phyloP scores from a whole-genome alignment of 805 yeast genomes.

The Torulaspora microellipsoides region DNA sequence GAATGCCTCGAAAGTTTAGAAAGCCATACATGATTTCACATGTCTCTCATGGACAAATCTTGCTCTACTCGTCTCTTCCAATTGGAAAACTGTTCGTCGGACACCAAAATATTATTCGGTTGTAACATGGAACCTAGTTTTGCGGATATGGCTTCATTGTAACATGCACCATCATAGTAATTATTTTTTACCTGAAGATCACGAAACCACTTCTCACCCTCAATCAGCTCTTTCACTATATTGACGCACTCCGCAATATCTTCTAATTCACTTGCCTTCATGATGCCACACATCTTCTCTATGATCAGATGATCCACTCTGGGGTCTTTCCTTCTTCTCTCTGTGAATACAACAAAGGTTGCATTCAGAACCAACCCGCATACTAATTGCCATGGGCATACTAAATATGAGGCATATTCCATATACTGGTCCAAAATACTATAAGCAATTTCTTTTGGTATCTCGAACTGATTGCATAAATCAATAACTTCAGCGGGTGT shows the following conservation, averaged over 20 bases:
- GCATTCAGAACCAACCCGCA: conserved; percentile 64
- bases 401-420: conserved; percentile 48
- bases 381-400: conserved; percentile 63
- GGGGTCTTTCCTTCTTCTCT: conserved; percentile 41
- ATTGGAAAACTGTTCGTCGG: conserved; percentile 30
- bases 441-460: conserved; percentile 51
- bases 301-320: conserved; percentile 47
- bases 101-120: conserved; percentile 28
- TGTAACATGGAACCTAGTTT: conserved; percentile 38
- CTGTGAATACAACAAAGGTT: conserved; percentile 49
- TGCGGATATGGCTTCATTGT: conserved; percentile 22
- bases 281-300: conserved; percentile 47
- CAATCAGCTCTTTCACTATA: conserved; percentile 49
- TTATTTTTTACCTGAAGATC: conserved; percentile 46
- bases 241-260: conserved; percentile 52
- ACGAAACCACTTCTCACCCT: conserved; percentile 58
- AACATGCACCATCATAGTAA: conserved; percentile 30
- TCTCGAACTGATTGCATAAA: conserved; percentile 59
- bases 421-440: conserved; percentile 48
- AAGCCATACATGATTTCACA: neutral
- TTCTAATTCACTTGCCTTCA: conserved; percentile 45
- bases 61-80: conserved; percentile 35
- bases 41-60: conserved; percentile 26
- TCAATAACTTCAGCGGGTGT: conserved; percentile 42
- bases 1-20: neutral